Conservation (phyloP, 805 yeast genomes). For the Hanseniaspora meyeri region DNA sequence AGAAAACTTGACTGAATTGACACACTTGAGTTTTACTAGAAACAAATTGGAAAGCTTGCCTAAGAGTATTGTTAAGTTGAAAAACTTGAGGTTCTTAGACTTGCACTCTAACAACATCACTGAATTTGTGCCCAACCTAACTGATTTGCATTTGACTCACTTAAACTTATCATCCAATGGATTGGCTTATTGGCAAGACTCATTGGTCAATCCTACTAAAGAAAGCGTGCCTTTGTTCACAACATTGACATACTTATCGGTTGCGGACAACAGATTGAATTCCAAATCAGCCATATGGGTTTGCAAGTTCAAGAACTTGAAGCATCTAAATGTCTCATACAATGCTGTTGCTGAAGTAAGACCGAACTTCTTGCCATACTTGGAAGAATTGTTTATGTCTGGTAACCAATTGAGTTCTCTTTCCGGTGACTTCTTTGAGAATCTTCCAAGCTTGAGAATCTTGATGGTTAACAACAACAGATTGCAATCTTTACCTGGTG, state of each 20-base stretch:
- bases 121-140: conserved; percentile 50
- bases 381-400: conserved; percentile 60
- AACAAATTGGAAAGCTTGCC: conserved; percentile 71
- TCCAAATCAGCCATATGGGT: conserved; percentile 67
- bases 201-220: conserved; percentile 23
- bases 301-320: conserved; percentile 45
- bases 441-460: conserved; percentile 43
- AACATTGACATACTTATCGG: conserved; percentile 43
- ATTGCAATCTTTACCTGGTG: conserved; percentile 78
- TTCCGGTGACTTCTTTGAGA: conserved; percentile 68
- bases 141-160: conserved; percentile 47
- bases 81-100: conserved; percentile 54
- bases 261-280: conserved; percentile 72
- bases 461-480: conserved; percentile 73
- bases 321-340: conserved; percentile 62
- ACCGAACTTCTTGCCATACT: conserved; percentile 36
- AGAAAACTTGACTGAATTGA: conserved; percentile 44
- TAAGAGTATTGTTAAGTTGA: conserved; percentile 45
- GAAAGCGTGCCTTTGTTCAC: conserved; percentile 32
- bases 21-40: conserved; percentile 54
- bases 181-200: conserved; percentile 30
- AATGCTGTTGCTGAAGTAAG: conserved; percentile 31
- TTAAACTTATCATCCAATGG: conserved; percentile 67
- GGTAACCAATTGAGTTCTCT: conserved; percentile 71
- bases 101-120: conserved; percentile 76